These are phyloP conservation scores for Metschnikowia anglica DNA, from an alignment of 805 yeast species.

Conservation along the genomic window DNA sequence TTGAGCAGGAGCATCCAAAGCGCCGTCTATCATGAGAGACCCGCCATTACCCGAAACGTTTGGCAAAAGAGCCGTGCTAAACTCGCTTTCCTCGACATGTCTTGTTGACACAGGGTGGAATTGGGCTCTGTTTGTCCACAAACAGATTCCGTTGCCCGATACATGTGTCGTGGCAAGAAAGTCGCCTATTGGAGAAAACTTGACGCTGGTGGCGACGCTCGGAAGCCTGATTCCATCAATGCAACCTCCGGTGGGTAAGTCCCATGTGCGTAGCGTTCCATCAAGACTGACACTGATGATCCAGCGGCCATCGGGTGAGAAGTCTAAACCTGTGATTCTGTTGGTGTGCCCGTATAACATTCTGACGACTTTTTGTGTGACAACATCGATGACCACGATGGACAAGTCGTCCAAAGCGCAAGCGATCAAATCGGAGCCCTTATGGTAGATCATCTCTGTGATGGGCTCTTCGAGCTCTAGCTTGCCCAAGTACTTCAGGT, in stretches of 20 bases:
- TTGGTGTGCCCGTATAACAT: slow-evolving; percentile 87
- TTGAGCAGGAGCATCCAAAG: slow-evolving; percentile 48
- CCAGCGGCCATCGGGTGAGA: slow-evolving; percentile 96
- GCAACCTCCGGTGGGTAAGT: slow-evolving; percentile 94
- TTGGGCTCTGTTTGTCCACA: slow-evolving; percentile 92
- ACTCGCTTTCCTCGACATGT: slow-evolving; percentile 73
- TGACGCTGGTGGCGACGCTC: slow-evolving; percentile 75
- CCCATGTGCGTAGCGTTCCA: slow-evolving; percentile 92
- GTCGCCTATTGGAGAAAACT: slow-evolving; percentile 85
- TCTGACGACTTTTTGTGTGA: slow-evolving; percentile 81
- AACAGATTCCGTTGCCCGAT: slow-evolving; percentile 78
- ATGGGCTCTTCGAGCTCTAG: slow-evolving; percentile 73
- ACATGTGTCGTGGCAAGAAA: slow-evolving; percentile 91
- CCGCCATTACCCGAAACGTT: slow-evolving; percentile 80
- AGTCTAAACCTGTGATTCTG: slow-evolving; percentile 82
- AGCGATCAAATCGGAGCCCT: slow-evolving; percentile 81
- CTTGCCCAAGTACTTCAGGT: slow-evolving; percentile 64
- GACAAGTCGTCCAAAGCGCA: slow-evolving; percentile 83
- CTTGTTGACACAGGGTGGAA: slow-evolving; percentile 74
- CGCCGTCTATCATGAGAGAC: slow-evolving; percentile 70
- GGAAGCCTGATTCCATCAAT: slow-evolving; percentile 84
- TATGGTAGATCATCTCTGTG: slow-evolving; percentile 73
- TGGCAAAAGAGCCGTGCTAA: slow-evolving; percentile 63
- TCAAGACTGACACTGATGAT: slow-evolving; percentile 80
- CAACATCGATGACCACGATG: slow-evolving; percentile 77